These are phyloP conservation scores for Letharia lupina DNA, from an alignment of 495 filamentous ascomycete genomes.

Conservation along the genomic window DNA sequence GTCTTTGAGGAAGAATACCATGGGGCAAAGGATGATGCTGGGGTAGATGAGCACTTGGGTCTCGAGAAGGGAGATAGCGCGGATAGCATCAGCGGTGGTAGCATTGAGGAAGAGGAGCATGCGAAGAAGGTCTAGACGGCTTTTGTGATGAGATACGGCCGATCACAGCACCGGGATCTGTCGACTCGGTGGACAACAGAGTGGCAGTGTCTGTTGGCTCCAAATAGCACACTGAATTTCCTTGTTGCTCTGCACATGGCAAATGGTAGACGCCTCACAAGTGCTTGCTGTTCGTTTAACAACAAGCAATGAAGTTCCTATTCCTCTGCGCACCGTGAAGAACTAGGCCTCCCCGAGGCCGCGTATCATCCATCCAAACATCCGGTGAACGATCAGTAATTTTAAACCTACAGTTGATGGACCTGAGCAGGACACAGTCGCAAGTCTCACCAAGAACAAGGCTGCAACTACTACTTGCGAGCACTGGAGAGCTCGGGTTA, in stretches of 20 bases:
- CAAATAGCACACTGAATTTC: conserved; percentile 1
- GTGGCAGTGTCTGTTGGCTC: background rate
- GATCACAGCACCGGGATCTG: conserved; percentile 9
- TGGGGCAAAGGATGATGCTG: conserved; percentile 43
- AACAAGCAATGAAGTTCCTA: conserved; percentile 8
- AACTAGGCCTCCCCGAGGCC: background rate
- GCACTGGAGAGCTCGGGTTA: background rate
- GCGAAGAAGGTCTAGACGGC: conserved; percentile 30
- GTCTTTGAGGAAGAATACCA: conserved; percentile 82
- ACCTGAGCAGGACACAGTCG: background rate
- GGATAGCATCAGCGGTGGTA: conserved; percentile 30
- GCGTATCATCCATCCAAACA: background rate
- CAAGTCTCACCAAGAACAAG: background rate
- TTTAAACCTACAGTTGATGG: background rate
- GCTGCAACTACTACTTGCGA: background rate
- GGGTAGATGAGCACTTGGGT: conserved; percentile 34
- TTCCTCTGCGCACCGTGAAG: background rate
- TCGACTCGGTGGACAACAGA: background rate
- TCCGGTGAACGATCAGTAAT: background rate
- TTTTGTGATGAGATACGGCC: background rate
- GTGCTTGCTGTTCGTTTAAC: conserved; percentile 5
- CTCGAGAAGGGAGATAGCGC: conserved; percentile 45
- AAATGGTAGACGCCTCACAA: background rate
- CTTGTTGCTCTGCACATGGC: conserved; percentile 10
- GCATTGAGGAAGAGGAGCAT: conserved; percentile 39